Percentiles rank a stretch among this genome's conserved stretches.
Conservation (phyloP, 1,284 basidiomycete species). For the Cystobasidium pallidum region DNA sequence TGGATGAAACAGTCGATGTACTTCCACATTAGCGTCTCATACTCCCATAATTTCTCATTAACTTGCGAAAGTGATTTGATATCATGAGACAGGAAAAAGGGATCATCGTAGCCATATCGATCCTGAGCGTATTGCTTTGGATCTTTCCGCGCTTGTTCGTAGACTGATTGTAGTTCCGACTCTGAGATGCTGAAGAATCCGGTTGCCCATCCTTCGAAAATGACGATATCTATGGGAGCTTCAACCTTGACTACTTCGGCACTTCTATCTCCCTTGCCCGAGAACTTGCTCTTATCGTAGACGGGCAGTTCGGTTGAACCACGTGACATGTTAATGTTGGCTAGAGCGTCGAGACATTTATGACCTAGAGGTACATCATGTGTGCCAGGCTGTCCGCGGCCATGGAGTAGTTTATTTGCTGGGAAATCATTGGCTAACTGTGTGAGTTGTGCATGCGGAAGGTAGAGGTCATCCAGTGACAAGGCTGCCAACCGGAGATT, state of each 20-base stretch:
- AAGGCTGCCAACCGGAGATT: slow-evolving; percentile 67
- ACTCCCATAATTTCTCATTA: slow-evolving; percentile 66
- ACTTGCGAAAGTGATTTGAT: slow-evolving; percentile 64
- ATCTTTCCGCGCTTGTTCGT: slow-evolving; percentile 45
- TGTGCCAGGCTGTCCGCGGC: slow-evolving; percentile 83
- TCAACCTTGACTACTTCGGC: slow-evolving; percentile 57
- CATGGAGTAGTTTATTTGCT: slow-evolving; percentile 68
- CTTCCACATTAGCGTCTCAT: slow-evolving; percentile 68
- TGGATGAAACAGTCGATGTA: slow-evolving; percentile 71
- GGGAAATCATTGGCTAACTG: slow-evolving; percentile 64
- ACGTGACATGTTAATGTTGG: slow-evolving; percentile 58
- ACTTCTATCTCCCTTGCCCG: slow-evolving; percentile 79
- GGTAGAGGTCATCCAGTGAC: slow-evolving; percentile 85
- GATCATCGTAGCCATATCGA: slow-evolving; percentile 46
- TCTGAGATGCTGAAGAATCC: slow-evolving; percentile 57
- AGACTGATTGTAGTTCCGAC: slow-evolving; percentile 57
- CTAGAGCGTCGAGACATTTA: slow-evolving; percentile 63
- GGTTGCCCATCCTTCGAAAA: slow-evolving; percentile 72
- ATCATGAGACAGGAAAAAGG: slow-evolving; percentile 52
- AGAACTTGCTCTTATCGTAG: slow-evolving; percentile 82
- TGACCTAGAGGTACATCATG: slow-evolving; percentile 74
- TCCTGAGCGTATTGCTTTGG: slow-evolving; percentile 17
- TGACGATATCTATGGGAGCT: slow-evolving; percentile 73
- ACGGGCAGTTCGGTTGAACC: slow-evolving; percentile 68
- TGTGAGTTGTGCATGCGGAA: slow-evolving; percentile 66